These are phyloP conservation scores for Carpinus viminea DNA, from an alignment of 306 rosid genomes.

Conservation along the genomic window DNA sequence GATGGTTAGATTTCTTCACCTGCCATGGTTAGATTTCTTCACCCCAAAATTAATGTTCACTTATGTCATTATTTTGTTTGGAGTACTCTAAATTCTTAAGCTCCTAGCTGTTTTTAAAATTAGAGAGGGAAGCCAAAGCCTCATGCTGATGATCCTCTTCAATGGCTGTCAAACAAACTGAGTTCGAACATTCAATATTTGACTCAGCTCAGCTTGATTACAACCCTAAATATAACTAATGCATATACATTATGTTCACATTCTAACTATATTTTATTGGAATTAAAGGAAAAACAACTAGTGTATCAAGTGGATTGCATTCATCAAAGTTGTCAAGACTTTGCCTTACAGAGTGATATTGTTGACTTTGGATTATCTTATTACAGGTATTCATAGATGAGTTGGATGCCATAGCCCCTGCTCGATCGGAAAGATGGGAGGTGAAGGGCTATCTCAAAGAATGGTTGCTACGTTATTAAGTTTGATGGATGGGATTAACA, in stretches of 20 bases:
- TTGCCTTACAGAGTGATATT: background rate
- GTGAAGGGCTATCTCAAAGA: constrained; percentile 85
- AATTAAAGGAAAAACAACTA: too few relatives aligned
- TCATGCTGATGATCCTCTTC: too few relatives aligned
- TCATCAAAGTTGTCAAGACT: background rate
- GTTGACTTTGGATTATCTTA: constrained; percentile 14
- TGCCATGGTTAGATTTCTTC: constrained; percentile 76
- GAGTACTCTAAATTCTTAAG: too few relatives aligned
- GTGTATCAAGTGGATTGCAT: background rate
- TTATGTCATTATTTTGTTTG: too few relatives aligned
- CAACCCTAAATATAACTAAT: too few relatives aligned
- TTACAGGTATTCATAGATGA: constrained; percentile 85
- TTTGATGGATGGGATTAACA: constrained; percentile 82
- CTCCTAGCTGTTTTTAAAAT: too few relatives aligned
- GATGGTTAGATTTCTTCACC: constrained; percentile 74
- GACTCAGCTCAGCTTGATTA: too few relatives aligned
- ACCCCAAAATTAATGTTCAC: constrained; percentile 10
- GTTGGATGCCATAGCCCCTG: constrained; percentile 91
- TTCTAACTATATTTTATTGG: too few relatives aligned
- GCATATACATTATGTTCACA: too few relatives aligned
- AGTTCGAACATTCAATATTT: too few relatives aligned
- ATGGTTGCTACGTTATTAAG: constrained; percentile 75
- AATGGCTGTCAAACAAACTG: too few relatives aligned
- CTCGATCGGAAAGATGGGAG: constrained; percentile 74
- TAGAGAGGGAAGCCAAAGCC: too few relatives aligned